These are phyloP conservation scores for Hypoxylon sp. DNA, from an alignment of 2,329 filamentous ascomycete genomes.

Conservation along the genomic window DNA sequence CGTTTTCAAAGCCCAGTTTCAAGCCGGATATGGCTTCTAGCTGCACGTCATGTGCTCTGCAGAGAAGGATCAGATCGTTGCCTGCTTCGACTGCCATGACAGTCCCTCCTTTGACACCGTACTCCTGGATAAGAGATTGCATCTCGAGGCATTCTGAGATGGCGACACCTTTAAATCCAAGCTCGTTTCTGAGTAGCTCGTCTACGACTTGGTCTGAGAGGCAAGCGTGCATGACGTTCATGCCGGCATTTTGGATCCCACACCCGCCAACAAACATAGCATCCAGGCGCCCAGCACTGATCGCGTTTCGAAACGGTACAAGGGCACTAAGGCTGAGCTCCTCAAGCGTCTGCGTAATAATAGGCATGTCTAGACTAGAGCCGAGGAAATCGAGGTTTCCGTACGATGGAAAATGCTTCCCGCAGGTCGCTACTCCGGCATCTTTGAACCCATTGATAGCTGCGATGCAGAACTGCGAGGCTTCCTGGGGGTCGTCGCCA, in stretches of 20 bases:
- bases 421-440: constrained; percentile 87
- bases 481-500: constrained; percentile 94
- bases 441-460: constrained; percentile 94
- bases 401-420: constrained; percentile 97
- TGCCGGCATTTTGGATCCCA: constrained; percentile 88
- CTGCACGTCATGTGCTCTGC: constrained; percentile 87
- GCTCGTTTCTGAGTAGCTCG: constrained; percentile 85
- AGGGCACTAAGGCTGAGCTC: constrained; percentile 92
- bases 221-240: constrained; percentile 96
- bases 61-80: constrained; percentile 90
- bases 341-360: constrained; percentile 94
- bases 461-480: constrained; percentile 90
- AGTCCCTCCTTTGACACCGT: constrained; percentile 95
- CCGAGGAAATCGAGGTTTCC: constrained; percentile 94
- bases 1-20: constrained; percentile 89
- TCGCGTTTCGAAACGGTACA: constrained; percentile 91
- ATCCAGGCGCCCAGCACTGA: constrained; percentile 82
- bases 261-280: constrained; percentile 97
- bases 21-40: constrained; percentile 91
- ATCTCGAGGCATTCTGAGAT: constrained; percentile 97
- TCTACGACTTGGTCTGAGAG: constrained; percentile 94
- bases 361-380: constrained; percentile 90
- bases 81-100: constrained; percentile 98
- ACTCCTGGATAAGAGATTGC: constrained; percentile 94
- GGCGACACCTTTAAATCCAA: constrained; percentile 91